Base-by-base conservation (phyloP, 2,329 filamentous ascomycete genomes). In the Fusarium transvaalense region DNA sequence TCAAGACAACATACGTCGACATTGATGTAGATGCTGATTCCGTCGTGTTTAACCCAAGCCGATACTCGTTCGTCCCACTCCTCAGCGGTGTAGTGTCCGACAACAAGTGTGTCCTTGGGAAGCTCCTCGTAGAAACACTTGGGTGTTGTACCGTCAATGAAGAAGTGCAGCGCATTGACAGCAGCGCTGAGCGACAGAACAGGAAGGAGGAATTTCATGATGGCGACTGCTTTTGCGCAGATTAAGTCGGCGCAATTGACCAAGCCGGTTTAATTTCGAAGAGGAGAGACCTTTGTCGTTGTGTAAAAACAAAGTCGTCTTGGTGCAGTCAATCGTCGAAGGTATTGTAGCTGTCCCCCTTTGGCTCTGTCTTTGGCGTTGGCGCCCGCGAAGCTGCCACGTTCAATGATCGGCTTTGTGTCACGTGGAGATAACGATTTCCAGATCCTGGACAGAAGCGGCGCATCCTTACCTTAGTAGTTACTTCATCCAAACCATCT, bases 81-180 rank as follows among this genome's bases (percentile, higher is more conserved):
- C 81, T 96, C 91, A 51, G 93, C 93, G 56, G 86, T 89, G 85
- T 94, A 99, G 82, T 96, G 91, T 73, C 96, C 96, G 62, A 97
- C 94, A 57, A 99, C 95, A 61, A 99, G 84, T 15, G 96, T 98
- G 80, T 97, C 95, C 85, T 98, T 97, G 71, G 96, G 94, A 62
- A 99, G 88, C 81, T 98, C 95, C 84, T 99, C 96, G 83, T 92
- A 97, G 89, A 99, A 99, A 83, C 96, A 99, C 83, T 97, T 97
- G 72, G 93, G 91, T 70, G 88, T 84, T 50, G 88, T 87, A 76
- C 92, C 92, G 79, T 98, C 94, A 80, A 98, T 90, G 85, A 92
- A 98, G 86, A 99, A 97, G 89, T 97, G 95, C 61, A 99, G 88
- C 58, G 94, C 94, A 78, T 94, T 91, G 66, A 91, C 89, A 63